Base-by-base conservation (phyloP, 805 yeast genomes). In the Priceomyces carsonii region DNA sequence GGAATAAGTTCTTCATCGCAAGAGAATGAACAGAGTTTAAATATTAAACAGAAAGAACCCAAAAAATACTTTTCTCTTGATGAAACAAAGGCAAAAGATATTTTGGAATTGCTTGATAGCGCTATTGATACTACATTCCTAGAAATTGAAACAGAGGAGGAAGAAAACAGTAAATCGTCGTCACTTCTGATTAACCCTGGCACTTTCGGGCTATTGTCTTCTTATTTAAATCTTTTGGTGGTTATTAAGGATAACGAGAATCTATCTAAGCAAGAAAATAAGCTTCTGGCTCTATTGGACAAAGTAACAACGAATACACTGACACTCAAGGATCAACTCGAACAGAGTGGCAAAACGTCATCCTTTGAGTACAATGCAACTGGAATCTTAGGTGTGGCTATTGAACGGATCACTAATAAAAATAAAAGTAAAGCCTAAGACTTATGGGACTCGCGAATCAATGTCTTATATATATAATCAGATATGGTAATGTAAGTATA, bases 191-290 rank as follows among this genome's bases (percentile, higher is more conserved):
- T 59, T 10, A 51, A 59, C 29, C 48, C 52, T 10, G 32, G 40
- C 4, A 50, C 55, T 12, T 56, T 77, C 25, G 65, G 74, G 26
- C 60, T 73, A 3, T 53, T 84, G 6, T 58, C 80, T 26, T 74
- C 81, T 4, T 79, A 72, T 55, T 56, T 83, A 44, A 82, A 82
- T 48, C 66, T 85, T 36, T 64, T 73, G 31, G 57, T 65, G 3
- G 60, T 58, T 2, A 36, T 65, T 22, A 61, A 59, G 35, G 42
- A 40, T 4, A 47, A 57, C 25, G 47, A 53, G 3, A 29, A 41
- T 3, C 42, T 57, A 6, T 24, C 41, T 7, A 31, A 42, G 6
- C 43, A 51, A 21, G 39, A 47, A 16, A 31, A 38, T 3, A 29
- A 42, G 15, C 33, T 59, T 4, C 48, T 45, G 4, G 15, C 27